Evolutionary conservation across 192 early-diverging fungal genomes (phyloP).

Genomic region (Coemansia sp.): DNA sequence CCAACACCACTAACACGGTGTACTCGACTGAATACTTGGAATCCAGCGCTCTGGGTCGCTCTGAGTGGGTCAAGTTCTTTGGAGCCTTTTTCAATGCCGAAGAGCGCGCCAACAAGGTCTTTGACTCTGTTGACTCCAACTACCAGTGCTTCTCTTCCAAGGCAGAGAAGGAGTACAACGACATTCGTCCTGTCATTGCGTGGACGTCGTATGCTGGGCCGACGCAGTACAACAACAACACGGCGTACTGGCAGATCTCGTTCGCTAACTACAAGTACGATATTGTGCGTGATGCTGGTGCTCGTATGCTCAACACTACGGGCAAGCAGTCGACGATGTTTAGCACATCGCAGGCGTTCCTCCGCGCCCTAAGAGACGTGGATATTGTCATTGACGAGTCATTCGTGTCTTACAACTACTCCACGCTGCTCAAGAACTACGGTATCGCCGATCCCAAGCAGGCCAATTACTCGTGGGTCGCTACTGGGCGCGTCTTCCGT

Average conservation of each 20-base stretch:
- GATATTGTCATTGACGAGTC: slow-evolving; percentile 78
- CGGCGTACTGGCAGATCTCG: slow-evolving; percentile 64
- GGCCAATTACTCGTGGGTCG: slow-evolving; percentile 64
- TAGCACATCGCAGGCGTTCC: slow-evolving; percentile 52
- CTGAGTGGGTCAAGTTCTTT: slow-evolving; percentile 63
- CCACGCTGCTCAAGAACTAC: slow-evolving; percentile 63
- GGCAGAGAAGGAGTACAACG: slow-evolving; percentile 46
- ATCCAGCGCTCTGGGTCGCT: slow-evolving; percentile 44
- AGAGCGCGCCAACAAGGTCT: slow-evolving; percentile 54
- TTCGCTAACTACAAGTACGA: slow-evolving; percentile 63
- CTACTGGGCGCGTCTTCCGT: slow-evolving; percentile 66
- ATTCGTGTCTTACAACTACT: slow-evolving; percentile 53
- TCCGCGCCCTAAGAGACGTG: slow-evolving; percentile 59
- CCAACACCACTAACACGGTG: slow-evolving; percentile 41
- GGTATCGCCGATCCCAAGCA: slow-evolving; percentile 46
- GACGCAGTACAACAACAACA: slow-evolving; percentile 69
- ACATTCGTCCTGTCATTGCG: slow-evolving; percentile 60
- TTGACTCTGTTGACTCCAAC: slow-evolving; percentile 46
- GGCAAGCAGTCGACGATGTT: slow-evolving; percentile 46
- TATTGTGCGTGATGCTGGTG: slow-evolving; percentile 71
- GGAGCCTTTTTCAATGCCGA: slow-evolving; percentile 59
- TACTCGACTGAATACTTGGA: slow-evolving; percentile 46
- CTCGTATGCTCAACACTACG: slow-evolving; percentile 59
- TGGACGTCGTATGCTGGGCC: slow-evolving; percentile 68
- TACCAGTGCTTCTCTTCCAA: slow-evolving; percentile 55